Percentiles rank a stretch among this genome's conserved stretches.
Evolutionary conservation across 129 eudicot species (phyloP).

Genomic region (Chrysanthemum lavandulifolium): DNA sequence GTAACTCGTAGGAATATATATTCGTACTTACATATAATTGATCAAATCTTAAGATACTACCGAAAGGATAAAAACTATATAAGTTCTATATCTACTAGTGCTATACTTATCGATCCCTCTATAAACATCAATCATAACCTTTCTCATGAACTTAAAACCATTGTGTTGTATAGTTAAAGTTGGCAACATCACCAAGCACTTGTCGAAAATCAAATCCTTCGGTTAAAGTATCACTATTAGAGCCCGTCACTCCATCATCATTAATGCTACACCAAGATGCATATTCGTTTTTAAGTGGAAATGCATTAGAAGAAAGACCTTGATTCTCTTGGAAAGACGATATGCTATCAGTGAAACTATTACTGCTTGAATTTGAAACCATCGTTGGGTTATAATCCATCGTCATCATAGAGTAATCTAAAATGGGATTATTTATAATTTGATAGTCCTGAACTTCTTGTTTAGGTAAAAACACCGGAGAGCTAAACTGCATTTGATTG

Average conservation of each 20-base stretch:
- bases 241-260: conserved; percentile 16
- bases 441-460: conserved; percentile 15
- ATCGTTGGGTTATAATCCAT: conserved; percentile 3
- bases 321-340: conserved; percentile 21
- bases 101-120: not conserved
- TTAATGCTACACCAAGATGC: conserved; percentile 22
- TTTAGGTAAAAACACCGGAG: conserved; percentile 21
- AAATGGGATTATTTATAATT: not conserved
- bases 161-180: conserved; percentile 22
- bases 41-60: not conserved
- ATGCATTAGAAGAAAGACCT: conserved; percentile 2
- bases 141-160: conserved; percentile 1
- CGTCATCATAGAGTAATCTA: conserved; percentile 15
- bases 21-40: conserved; percentile 8
- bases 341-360: conserved; percentile 10
- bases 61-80: not conserved
- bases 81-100: not conserved
- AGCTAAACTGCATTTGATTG: conserved; percentile 2
- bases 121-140: conserved; percentile 3
- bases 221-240: conserved; percentile 2
- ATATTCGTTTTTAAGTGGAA: conserved; percentile 14
- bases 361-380: not conserved
- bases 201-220: conserved; percentile 22
- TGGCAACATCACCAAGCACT: conserved; percentile 31
- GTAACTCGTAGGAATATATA: conserved; percentile 1